A percentile compares a stretch with the other conserved stretches of the same genome.
Evolutionary conservation across 2,329 filamentous ascomycete species (phyloP).

Genomic region (Monilinia fructigena): DNA sequence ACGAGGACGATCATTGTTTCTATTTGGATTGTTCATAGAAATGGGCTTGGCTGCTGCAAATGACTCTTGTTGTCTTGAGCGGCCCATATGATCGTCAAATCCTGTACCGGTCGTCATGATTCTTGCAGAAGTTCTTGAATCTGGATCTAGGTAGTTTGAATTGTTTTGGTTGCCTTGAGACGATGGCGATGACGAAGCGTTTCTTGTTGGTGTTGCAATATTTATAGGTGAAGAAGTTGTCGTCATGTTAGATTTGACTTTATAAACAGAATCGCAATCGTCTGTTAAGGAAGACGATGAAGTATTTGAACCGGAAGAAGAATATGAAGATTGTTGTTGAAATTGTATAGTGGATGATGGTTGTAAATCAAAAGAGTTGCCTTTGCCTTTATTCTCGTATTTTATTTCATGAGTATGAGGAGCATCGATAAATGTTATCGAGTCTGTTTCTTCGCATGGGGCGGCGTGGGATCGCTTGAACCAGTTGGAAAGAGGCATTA

Average conservation of each 20-base stretch:
- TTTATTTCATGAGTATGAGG: background rate
- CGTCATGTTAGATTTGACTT: slow-evolving; percentile 34
- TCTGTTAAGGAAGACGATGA: background rate
- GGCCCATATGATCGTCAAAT: slow-evolving; percentile 53
- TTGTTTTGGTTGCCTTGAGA: slow-evolving; percentile 39
- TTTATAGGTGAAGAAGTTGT: slow-evolving; percentile 40
- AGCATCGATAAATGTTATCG: slow-evolving; percentile 16
- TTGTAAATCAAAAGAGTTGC: slow-evolving; percentile 14
- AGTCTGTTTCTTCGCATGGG: slow-evolving; percentile 11
- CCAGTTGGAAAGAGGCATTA: slow-evolving; percentile 20
- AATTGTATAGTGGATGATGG: background rate
- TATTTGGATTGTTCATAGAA: slow-evolving; percentile 62
- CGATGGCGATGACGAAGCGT: slow-evolving; percentile 41
- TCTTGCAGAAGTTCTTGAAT: slow-evolving; percentile 46
- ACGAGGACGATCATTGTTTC: slow-evolving; percentile 57
- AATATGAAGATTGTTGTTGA: slow-evolving; percentile 20
- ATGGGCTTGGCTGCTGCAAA: slow-evolving; percentile 66
- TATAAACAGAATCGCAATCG: slow-evolving; percentile 1
- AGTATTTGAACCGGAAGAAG: background rate
- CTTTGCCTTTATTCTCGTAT: background rate
- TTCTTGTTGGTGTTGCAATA: slow-evolving; percentile 40
- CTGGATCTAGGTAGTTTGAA: slow-evolving; percentile 34
- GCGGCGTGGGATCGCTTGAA: slow-evolving; percentile 20
- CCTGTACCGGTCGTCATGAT: slow-evolving; percentile 53
- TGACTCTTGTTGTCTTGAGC: slow-evolving; percentile 55